Conservation (phyloP, 306 rosid species). For the Notholithocarpus densiflorus region DNA sequence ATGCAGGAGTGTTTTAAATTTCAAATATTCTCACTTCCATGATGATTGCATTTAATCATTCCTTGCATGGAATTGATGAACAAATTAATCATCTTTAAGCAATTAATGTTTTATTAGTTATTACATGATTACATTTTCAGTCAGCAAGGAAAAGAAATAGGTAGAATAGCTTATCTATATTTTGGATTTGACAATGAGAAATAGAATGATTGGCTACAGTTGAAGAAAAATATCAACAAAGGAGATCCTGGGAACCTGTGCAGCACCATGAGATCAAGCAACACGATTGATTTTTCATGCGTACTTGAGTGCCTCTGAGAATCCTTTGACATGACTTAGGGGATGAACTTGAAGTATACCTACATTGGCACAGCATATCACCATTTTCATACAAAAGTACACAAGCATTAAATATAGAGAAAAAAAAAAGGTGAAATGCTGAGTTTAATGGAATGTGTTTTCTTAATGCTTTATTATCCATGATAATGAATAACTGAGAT, state of each 20-base stretch:
- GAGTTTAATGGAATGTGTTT: no score
- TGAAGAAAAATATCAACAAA: not conserved
- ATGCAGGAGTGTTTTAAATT: no score
- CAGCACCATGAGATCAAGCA: not conserved
- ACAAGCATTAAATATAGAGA: not conserved
- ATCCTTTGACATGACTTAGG: conserved; percentile 53
- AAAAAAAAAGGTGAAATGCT: no score
- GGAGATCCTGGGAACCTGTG: not conserved
- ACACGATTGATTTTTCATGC: conserved; percentile 23
- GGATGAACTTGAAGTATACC: conserved; percentile 52
- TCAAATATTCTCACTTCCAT: no score
- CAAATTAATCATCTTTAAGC: no score
- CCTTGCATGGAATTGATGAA: no score
- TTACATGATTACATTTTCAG: no score
- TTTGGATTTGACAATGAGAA: not conserved
- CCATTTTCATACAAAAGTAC: not conserved
- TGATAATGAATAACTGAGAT: no score
- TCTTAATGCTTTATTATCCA: no score
- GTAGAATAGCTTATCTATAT: not conserved
- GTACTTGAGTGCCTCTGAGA: conserved; percentile 52
- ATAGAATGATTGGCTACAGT: not conserved
- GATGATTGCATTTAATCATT: no score
- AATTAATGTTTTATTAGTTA: no score
- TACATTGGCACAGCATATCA: conserved; percentile 26
- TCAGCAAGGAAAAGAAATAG: not conserved